A percentile compares a stretch with the other conserved stretches of the same genome.
Conservation (phyloP, 768 basidiomycete genomes). For the Boletus sensibilis region DNA sequence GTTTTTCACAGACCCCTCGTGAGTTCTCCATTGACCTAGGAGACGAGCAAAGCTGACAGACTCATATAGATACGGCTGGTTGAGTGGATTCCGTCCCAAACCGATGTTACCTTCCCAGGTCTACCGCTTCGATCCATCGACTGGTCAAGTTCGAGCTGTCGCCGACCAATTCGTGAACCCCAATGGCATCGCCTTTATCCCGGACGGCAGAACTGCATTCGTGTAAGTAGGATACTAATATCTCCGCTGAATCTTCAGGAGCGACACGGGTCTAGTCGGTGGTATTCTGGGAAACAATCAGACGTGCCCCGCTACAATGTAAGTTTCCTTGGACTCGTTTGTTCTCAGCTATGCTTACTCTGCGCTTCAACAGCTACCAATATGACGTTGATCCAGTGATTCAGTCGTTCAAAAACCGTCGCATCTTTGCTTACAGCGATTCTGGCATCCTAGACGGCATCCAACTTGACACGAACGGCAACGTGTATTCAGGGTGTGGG, state of each 20-base stretch:
- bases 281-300: slow-evolving; percentile 51
- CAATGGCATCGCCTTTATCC: slow-evolving; percentile 74
- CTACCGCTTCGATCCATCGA: slow-evolving; percentile 68
- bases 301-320: slow-evolving; percentile 71
- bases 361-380: slow-evolving; percentile 48
- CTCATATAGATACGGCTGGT: slow-evolving; percentile 54
- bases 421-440: slow-evolving; percentile 67
- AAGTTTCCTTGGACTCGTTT: slow-evolving; percentile 24
- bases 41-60: neutral
- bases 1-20: slow-evolving; percentile 77
- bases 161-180: slow-evolving; percentile 73
- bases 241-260: slow-evolving; percentile 18
- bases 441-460: slow-evolving; percentile 69
- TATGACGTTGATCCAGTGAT: slow-evolving; percentile 63
- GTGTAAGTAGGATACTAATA: slow-evolving; percentile 40
- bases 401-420: slow-evolving; percentile 55
- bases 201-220: slow-evolving; percentile 63
- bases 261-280: slow-evolving; percentile 34
- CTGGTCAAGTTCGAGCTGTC: slow-evolving; percentile 63
- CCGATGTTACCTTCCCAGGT: slow-evolving; percentile 74
- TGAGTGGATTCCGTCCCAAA: slow-evolving; percentile 62
- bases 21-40: slow-evolving; percentile 24
- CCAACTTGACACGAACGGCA: slow-evolving; percentile 61
- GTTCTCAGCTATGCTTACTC: neutral
- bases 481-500: slow-evolving; percentile 67